Evolutionary conservation across 2,329 filamentous ascomycete genomes (phyloP), one percentile per base, ranked within the genome.

Genomic region (Monosporascus sp.): DNA sequence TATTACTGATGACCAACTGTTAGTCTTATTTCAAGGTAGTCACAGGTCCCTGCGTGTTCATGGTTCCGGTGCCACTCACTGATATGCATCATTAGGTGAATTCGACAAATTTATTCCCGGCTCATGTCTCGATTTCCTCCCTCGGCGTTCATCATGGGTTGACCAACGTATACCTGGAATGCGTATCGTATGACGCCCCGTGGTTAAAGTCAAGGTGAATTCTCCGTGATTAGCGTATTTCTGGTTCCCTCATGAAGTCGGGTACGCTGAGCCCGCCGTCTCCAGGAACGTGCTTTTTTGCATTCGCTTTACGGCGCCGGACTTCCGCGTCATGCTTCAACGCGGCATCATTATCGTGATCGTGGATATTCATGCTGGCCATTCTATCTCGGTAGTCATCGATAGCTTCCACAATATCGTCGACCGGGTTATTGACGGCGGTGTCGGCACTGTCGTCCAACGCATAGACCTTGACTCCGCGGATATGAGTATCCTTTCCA

Each of bases 401-500:
- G 20, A 68, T 64, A 39, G 62, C 61, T 18, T 61, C 61, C 1
- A 63, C 62, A 48, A 70, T 65, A n/a, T 71, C 69, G 20, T 69
- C 66, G 8, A 70, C 52, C 0, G 68, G 64, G 24, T 69, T 72
- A 48, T 68, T 67, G 41, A 72, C 67, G 2, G 68, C 66, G 3
- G 69, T 72, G 15, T 71, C 68, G 4, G 68, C 72, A 17, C 71
- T 72, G 14, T 75, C 72, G 55, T 81, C 79, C 27, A 81, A 72
- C 1, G 81, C 81, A 60, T 83, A 99, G 9, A 97, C 87, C 73
- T 96, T 95, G 69, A 99, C 81, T 2, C 91, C 93, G 17, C 94
- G 82, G 24, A 99, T 81, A 75, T 99, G 94, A n/a, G 94, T 99
- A 68, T 99, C 94, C 70, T 99, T 99, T 58, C 94, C 94, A 69